Evolutionary conservation across 2,329 filamentous ascomycete genomes (phyloP), one percentile per base, ranked within the genome.

Genomic region (Arthrobotrys musiformis): DNA sequence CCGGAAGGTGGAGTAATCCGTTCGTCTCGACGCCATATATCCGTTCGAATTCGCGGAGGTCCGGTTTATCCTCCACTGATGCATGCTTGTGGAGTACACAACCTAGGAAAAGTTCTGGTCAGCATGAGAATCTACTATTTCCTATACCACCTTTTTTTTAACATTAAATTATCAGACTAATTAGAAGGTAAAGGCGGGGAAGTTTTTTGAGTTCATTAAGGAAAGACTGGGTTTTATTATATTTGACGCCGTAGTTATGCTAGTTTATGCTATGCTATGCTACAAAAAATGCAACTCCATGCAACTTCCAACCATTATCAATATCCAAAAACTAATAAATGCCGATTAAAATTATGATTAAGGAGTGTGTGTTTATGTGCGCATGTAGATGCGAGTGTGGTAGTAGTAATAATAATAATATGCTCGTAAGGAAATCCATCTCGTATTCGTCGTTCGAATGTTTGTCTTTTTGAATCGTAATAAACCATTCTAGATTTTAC

Each of bases 181-280:
- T 6, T 26, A 15, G 19, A 40, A 13, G n/a, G 13, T n/a, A 40
- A 35, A 56, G 50, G n/a, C 19, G 54, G 19, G 33, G 24, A 58
- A 17, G 26, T 28, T 5, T 46, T 66, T 24, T 22, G 6, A 17
- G 61, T 26, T 52, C 46, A 35, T 66, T 66, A 66, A 66, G 61
- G 61, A 68, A 68, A 48, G 63, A 68, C 48, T 58, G 54, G 46
- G 54, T 58, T 58, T 58, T 37, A 58, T 50, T 70, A 62, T 62
- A 62, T 62, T 69, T 70, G 67, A 70, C 67, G 54, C 67, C 67
- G 44, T 52, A 35, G 13, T n/a, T 52, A 67, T 67, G 62, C 62
- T 62, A 62, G 46, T 35, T 33, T 30, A 70, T 70, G 67, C 56
- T 52, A 13, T 70, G 22, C 42, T 62, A 62, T 70, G 26, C 67